A percentile compares a stretch with the other conserved stretches of the same genome.
phyloP scores from a whole-genome alignment of 1,284 basidiomycete species.

The Ustilago tritici region DNA sequence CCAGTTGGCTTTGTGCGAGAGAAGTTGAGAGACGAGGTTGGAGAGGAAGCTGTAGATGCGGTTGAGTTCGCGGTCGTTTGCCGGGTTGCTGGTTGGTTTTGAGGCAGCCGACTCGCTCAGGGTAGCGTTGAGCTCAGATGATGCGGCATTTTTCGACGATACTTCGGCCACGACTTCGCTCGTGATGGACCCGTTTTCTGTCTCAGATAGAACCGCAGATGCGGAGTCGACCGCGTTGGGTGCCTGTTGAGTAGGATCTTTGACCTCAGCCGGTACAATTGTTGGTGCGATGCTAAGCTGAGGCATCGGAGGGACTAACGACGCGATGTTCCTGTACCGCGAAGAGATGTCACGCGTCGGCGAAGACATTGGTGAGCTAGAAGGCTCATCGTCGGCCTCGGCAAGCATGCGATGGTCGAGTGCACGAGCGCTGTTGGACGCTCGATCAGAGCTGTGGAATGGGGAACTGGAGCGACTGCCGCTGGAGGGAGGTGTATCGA shows the following conservation, averaged over 20 bases:
- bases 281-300: constrained; percentile 14
- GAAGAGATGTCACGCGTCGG: constrained; percentile 47
- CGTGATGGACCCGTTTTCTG: neutral
- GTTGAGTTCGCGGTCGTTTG: constrained; percentile 37
- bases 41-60: constrained; percentile 45
- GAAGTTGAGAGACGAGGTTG: constrained; percentile 41
- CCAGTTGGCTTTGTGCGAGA: constrained; percentile 50
- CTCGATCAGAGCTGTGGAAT: constrained; percentile 29
- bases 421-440: constrained; percentile 10
- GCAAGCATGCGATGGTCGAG: constrained; percentile 23
- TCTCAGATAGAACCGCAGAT: neutral
- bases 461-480: constrained; percentile 49
- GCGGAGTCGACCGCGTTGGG: neutral
- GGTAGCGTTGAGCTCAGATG: neutral
- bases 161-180: neutral
- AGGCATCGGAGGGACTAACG: constrained; percentile 7
- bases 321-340: constrained; percentile 17
- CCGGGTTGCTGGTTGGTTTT: constrained; percentile 7
- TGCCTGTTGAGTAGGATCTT: neutral
- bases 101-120: neutral
- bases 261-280: neutral
- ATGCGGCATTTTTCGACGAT: neutral
- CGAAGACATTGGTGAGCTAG: constrained; percentile 53
- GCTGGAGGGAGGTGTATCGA: constrained; percentile 53
- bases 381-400: constrained; percentile 33